Conservation (phyloP, 1,139 yeast genomes). For the Blastobotrys ciferrii region DNA sequence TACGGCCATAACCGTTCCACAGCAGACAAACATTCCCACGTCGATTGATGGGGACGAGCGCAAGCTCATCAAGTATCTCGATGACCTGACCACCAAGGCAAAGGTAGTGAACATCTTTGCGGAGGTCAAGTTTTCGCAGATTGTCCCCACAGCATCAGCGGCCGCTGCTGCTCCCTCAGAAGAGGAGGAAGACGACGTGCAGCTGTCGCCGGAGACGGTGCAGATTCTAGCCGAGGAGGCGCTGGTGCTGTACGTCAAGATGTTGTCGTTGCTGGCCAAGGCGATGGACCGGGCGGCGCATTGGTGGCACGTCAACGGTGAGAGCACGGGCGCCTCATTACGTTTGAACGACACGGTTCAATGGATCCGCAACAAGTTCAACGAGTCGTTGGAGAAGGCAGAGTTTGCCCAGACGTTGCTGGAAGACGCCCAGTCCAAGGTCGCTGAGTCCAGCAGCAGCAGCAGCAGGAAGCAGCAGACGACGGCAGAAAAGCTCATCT, state of each 20-base stretch:
- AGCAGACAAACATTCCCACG: slow-evolving; percentile 24
- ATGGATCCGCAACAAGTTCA: slow-evolving; percentile 87
- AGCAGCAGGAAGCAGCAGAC: slow-evolving; percentile 31
- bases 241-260: slow-evolving; percentile 76
- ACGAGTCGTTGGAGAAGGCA: slow-evolving; percentile 85
- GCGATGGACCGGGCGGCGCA: slow-evolving; percentile 83
- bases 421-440: slow-evolving; percentile 22
- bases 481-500: slow-evolving; percentile 79
- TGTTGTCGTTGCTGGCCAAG: slow-evolving; percentile 73
- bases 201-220: slow-evolving; percentile 59
- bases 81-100: slow-evolving; percentile 80
- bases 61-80: slow-evolving; percentile 53
- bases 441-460: not conserved
- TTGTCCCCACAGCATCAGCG: too few relatives aligned
- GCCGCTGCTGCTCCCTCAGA: too few relatives aligned
- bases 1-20: slow-evolving; percentile 38
- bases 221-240: slow-evolving; percentile 79
- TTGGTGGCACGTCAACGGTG: slow-evolving; percentile 74
- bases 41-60: slow-evolving; percentile 31
- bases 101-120: slow-evolving; percentile 88
- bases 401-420: slow-evolving; percentile 59
- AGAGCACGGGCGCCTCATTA: slow-evolving; percentile 40
- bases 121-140: slow-evolving; percentile 82
- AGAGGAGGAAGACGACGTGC: slow-evolving; percentile 41
- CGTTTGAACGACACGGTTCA: slow-evolving; percentile 80